Conservation (phyloP, 75 land plant species). For the Cryptomeria japonica region DNA sequence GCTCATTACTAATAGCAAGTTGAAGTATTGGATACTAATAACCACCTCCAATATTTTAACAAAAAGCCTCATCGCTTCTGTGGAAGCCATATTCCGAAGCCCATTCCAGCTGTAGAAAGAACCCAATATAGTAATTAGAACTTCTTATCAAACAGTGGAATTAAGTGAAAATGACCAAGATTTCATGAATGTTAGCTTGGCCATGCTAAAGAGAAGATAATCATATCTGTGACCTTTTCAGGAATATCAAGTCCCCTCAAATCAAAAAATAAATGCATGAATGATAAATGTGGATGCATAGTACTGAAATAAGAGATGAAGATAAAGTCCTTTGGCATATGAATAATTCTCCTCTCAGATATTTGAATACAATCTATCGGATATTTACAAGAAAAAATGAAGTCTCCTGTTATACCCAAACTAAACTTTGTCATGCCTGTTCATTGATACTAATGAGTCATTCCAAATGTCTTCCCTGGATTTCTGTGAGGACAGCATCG, state of each 20-base stretch:
- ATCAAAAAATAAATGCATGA: neutral
- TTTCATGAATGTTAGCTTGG: neutral
- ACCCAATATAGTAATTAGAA: neutral
- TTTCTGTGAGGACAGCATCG: neutral
- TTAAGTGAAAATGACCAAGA: neutral
- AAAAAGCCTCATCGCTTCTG: constrained; percentile 98
- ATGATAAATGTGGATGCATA: neutral
- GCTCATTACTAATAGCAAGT: neutral
- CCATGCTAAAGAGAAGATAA: neutral
- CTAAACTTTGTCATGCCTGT: neutral
- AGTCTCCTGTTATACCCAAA: neutral
- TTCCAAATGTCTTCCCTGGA: neutral
- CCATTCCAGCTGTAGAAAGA: constrained; percentile 71
- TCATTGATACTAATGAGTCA: neutral
- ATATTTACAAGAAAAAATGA: neutral
- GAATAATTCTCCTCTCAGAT: neutral
- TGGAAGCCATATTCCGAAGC: constrained; percentile 82
- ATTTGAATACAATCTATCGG: neutral
- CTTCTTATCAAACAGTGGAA: neutral
- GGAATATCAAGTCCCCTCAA: constrained; percentile 5
- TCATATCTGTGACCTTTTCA: neutral
- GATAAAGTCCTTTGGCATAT: neutral
- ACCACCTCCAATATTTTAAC: constrained; percentile 89
- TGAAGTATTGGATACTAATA: neutral
- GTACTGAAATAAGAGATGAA: neutral